These are phyloP conservation scores for Monosporascus sp. DNA, from an alignment of 2,329 filamentous ascomycete genomes.

Conservation along the genomic window DNA sequence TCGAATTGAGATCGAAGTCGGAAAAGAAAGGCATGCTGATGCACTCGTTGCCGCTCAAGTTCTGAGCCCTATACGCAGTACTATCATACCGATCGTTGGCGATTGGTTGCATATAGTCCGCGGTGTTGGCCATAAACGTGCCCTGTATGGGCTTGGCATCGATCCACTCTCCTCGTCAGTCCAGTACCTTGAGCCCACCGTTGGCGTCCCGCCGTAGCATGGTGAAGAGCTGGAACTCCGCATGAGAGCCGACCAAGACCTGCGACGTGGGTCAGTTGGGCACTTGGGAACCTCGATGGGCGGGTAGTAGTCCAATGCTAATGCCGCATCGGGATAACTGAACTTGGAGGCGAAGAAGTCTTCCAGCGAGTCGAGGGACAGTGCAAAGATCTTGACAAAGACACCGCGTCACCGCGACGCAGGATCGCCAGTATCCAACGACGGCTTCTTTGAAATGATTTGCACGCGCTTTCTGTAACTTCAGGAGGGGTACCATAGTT, in stretches of 20 bases:
- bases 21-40: conserved; percentile 5
- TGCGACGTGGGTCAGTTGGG: conserved; percentile 11
- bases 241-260: conserved; percentile 34
- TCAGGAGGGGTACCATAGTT: conserved; percentile 24
- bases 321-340: conserved; percentile 20
- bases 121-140: conserved; percentile 3
- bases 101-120: not conserved
- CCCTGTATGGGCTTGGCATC: conserved; percentile 21
- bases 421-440: conserved; percentile 25
- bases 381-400: conserved; percentile 30
- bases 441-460: conserved; percentile 25
- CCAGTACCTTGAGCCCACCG: conserved; percentile 37
- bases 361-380: conserved; percentile 30
- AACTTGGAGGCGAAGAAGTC: conserved; percentile 30
- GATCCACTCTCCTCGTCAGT: conserved; percentile 37
- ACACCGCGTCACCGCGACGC: conserved; percentile 27
- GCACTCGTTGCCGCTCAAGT: not conserved
- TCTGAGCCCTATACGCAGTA: conserved; percentile 2
- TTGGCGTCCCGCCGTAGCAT: conserved; percentile 36
- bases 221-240: conserved; percentile 42
- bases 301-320: conserved; percentile 35
- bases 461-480: conserved; percentile 25
- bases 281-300: conserved; percentile 9
- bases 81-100: conserved; percentile 3
- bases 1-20: conserved; percentile 32